phyloP scores from a whole-genome alignment of 441 rosid genomes.

The Metrosideros polymorpha region DNA sequence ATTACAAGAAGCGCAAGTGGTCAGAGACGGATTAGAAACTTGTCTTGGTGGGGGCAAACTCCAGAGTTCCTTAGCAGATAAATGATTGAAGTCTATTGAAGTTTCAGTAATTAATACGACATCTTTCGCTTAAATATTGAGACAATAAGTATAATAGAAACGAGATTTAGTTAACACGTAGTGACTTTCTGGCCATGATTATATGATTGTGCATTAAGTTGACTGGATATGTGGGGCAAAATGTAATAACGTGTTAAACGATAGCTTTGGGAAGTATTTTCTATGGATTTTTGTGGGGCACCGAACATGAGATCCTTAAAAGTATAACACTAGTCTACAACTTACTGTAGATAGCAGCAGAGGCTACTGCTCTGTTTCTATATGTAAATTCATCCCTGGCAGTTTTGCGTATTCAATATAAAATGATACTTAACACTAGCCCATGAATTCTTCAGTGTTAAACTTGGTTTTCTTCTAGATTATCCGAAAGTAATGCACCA shows the following conservation, averaged over 20 bases:
- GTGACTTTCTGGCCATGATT: not conserved
- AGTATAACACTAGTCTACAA: not conserved
- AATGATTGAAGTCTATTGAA: not conserved
- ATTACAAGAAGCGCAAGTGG: not conserved
- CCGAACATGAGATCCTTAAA: not conserved
- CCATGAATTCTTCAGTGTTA: not conserved
- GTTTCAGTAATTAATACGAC: not conserved
- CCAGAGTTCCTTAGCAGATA: not conserved
- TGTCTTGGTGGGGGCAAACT: not conserved
- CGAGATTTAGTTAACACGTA: not conserved
- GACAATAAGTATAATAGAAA: not conserved
- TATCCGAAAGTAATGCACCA: not conserved
- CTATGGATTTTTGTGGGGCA: not conserved
- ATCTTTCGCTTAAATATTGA: not conserved
- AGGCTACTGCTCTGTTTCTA: not conserved
- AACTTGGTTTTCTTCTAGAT: not conserved
- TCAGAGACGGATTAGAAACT: not conserved
- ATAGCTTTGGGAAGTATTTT: not conserved
- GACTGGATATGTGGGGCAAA: not conserved
- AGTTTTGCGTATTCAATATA: not conserved
- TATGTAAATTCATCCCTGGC: not conserved
- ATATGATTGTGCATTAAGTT: not conserved
- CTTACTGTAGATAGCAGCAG: not conserved
- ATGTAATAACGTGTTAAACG: not conserved
- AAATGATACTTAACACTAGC: not conserved